Evolutionary conservation across 805 yeast species (phyloP), one percentile per base, ranked within the genome.

Genomic region (Metschnikowia arizonensis): DNA sequence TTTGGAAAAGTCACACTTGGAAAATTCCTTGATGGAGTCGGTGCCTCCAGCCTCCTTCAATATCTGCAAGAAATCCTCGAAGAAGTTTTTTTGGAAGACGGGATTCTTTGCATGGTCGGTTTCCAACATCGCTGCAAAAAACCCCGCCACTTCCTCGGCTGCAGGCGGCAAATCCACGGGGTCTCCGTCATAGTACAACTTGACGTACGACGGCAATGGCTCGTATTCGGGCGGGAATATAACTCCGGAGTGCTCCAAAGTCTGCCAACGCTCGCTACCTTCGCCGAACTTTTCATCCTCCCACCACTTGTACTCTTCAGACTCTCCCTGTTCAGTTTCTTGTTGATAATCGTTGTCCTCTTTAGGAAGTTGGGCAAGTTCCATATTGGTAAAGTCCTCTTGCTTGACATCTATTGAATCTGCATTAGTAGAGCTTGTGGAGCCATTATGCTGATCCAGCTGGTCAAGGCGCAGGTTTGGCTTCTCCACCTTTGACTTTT

Each of bases 111-210:
- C 93, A 65, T 91, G 97, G 53, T 91, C 97, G 1, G 89, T 77
- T 52, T 87, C 89, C 35, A 90, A 51, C 79, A 91, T 75, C 5
- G 96, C 96, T 8, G 85, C 98, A 63, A 76, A 91, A 59, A 89
- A 91, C 0, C 97, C 97, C 0, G 97, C 98, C 29, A 91, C 97
- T 64, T 91, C 98, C 65, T 91, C 99, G 2, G 97, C 97, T 45
- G 74, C 85, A 1, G 70, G 66, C 1, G 96, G 91, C 47, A 91
- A 71, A 24, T 70, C 71, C 0, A 90, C 90, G 0, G 93, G 86
- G 52, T 78, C 74, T 0, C 87, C 88, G 54, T 85, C 84, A 58
- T 91, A 90, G 47, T 78, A 74, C 43, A 91, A 56, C 59, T 85
- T 87, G 32, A 90, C 85, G 56, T 79, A 76, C 4, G 78, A 68